Conservation (phyloP, 129 eudicot genomes). For the Dittrichia graveolens region DNA sequence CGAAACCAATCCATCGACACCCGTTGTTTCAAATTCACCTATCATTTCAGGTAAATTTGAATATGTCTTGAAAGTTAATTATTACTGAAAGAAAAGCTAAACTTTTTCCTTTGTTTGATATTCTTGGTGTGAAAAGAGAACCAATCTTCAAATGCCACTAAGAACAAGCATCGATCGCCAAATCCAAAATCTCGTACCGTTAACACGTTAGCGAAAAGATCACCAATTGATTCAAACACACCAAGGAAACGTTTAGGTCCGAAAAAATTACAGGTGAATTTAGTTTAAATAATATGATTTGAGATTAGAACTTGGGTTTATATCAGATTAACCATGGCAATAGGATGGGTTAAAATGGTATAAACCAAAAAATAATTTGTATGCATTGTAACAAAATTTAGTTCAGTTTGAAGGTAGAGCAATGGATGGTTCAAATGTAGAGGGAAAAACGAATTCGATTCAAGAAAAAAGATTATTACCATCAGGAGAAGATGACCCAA, state of each 20-base stretch:
- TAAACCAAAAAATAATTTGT: background rate
- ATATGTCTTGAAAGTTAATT: background rate
- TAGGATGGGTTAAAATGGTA: background rate
- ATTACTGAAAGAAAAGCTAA: background rate
- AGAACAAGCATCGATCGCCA: conserved; percentile 47
- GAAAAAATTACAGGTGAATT: conserved; percentile 55
- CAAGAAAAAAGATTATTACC: conserved; percentile 42
- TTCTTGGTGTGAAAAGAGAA: conserved; percentile 66
- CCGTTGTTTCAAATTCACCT: conserved; percentile 20
- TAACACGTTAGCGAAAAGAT: conserved; percentile 45
- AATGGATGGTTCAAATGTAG: conserved; percentile 42
- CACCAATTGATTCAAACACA: conserved; percentile 37
- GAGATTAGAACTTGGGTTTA: background rate
- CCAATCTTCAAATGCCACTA: conserved; percentile 41
- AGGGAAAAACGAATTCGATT: conserved; percentile 30
- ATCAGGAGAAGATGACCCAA: conserved; percentile 55
- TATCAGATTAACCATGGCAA: background rate
- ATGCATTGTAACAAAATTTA: conserved; percentile 18
- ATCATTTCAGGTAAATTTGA: conserved; percentile 39
- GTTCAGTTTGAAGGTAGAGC: conserved; percentile 56
- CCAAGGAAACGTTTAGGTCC: conserved; percentile 54
- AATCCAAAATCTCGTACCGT: conserved; percentile 41
- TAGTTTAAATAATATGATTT: background rate
- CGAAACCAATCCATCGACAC: conserved; percentile 43
- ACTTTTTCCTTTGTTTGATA: conserved; percentile 10